These are phyloP conservation scores for Capsella rubella DNA, from an alignment of 441 rosid species.

Conservation along the genomic window DNA sequence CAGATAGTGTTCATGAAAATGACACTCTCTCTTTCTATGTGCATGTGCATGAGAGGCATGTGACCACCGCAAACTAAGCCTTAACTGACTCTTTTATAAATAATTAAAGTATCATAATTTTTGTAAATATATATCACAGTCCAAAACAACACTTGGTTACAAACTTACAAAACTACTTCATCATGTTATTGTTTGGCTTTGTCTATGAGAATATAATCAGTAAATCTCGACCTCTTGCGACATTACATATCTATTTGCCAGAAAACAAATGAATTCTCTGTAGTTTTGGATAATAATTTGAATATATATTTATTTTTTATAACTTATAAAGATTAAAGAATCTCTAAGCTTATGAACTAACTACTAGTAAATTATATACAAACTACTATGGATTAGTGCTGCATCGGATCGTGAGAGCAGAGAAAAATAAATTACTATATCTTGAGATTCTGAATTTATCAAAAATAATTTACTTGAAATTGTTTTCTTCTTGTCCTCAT, in stretches of 20 bases:
- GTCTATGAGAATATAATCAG: conserved; percentile 15
- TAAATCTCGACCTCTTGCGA: conserved; percentile 30
- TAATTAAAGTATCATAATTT: neutral
- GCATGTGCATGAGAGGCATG: conserved; percentile 49
- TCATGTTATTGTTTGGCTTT: conserved; percentile 20
- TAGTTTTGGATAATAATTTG: neutral
- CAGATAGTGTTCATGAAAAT: conserved; percentile 21
- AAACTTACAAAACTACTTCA: neutral
- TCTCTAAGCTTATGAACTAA: neutral
- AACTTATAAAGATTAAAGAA: neutral
- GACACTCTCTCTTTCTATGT: conserved; percentile 25
- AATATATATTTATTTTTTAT: neutral
- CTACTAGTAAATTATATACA: neutral
- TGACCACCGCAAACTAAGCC: conserved; percentile 47
- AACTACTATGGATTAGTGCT: conserved; percentile 39
- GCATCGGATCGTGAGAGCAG: conserved; percentile 41
- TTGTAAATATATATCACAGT: conserved; percentile 5
- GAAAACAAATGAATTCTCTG: neutral
- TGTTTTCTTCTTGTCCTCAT: conserved; percentile 9
- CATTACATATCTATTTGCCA: conserved; percentile 18
- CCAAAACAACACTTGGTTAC: conserved; percentile 26
- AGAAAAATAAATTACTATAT: conserved; percentile 1
- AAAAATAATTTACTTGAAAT: neutral
- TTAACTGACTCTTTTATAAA: neutral
- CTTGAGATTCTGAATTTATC: conserved; percentile 10